These are phyloP conservation scores for Globisporangium paddicum DNA, from an alignment of 352 stramenopile genomes.

Conservation along the genomic window DNA sequence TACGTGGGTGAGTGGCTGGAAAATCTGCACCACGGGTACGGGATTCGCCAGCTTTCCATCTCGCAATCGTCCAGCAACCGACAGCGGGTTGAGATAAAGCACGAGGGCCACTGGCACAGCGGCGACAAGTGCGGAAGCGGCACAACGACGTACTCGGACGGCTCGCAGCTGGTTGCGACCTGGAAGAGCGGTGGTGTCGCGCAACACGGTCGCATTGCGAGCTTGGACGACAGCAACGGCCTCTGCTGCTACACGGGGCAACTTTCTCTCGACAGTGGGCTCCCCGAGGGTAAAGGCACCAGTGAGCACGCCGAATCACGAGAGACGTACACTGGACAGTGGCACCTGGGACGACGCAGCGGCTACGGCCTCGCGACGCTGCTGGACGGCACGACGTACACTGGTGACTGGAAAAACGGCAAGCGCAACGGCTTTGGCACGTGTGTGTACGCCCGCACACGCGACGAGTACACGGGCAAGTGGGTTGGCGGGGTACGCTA, in stretches of 20 bases:
- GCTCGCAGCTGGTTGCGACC: slow-evolving; percentile 29
- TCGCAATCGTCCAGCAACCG: neutral
- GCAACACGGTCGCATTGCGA: slow-evolving; percentile 25
- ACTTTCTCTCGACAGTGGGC: slow-evolving; percentile 18
- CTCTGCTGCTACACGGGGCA: slow-evolving; percentile 46
- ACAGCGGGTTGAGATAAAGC: slow-evolving; percentile 24
- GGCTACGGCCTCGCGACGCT: slow-evolving; percentile 47
- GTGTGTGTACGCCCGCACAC: slow-evolving; percentile 48
- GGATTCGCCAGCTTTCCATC: slow-evolving; percentile 28
- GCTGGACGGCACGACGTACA: slow-evolving; percentile 77
- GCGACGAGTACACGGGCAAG: slow-evolving; percentile 74
- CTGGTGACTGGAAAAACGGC: slow-evolving; percentile 79
- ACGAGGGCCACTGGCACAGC: slow-evolving; percentile 73
- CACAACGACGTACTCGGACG: slow-evolving; percentile 55
- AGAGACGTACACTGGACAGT: slow-evolving; percentile 54
- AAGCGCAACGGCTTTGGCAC: slow-evolving; percentile 81
- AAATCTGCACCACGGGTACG: slow-evolving; percentile 44
- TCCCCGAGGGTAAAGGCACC: slow-evolving; percentile 56
- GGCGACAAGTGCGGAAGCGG: slow-evolving; percentile 57
- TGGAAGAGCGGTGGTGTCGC: slow-evolving; percentile 28
- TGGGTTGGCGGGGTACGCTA: slow-evolving; percentile 80
- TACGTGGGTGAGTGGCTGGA: slow-evolving; percentile 52
- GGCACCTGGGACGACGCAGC: slow-evolving; percentile 39
- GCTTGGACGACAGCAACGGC: slow-evolving; percentile 49
- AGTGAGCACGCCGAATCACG: slow-evolving; percentile 25